Conservation (phyloP, 805 yeast species). For the Middelhovenomyces tepae region DNA sequence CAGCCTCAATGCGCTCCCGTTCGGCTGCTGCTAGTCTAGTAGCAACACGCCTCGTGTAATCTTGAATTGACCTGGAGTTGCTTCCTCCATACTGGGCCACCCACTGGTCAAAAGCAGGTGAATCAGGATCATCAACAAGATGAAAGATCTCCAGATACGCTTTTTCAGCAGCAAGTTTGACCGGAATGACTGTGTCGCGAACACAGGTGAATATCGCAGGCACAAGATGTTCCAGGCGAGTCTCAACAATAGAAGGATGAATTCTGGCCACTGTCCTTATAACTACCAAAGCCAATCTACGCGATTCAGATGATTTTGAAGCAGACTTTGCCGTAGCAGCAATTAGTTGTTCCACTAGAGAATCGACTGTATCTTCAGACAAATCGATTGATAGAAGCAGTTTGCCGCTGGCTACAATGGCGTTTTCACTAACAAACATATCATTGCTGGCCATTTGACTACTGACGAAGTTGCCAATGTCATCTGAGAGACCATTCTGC, state of each 20-base stretch:
- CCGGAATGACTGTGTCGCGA: slow-evolving; percentile 82
- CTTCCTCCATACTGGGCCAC: slow-evolving; percentile 31
- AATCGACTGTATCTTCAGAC: slow-evolving; percentile 32
- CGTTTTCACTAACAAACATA: slow-evolving; percentile 61
- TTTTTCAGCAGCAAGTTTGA: slow-evolving; percentile 90
- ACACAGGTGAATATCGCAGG: slow-evolving; percentile 75
- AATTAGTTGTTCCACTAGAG: slow-evolving; percentile 46
- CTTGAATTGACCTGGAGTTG: slow-evolving; percentile 60
- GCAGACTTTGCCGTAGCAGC: slow-evolving; percentile 41
- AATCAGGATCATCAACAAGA: slow-evolving; percentile 55
- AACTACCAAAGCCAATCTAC: slow-evolving; percentile 71
- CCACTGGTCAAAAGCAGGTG: slow-evolving; percentile 57
- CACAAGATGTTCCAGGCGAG: slow-evolving; percentile 47
- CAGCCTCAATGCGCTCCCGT: slow-evolving; percentile 78
- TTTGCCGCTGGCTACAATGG: slow-evolving; percentile 76
- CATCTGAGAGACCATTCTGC: slow-evolving; percentile 40
- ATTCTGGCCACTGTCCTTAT: slow-evolving; percentile 64
- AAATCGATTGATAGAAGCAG: slow-evolving; percentile 40
- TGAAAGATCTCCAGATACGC: slow-evolving; percentile 67
- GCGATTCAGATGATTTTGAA: slow-evolving; percentile 61
- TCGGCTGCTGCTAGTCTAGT: slow-evolving; percentile 76
- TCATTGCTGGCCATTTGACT: slow-evolving; percentile 35
- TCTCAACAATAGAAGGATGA: slow-evolving; percentile 41
- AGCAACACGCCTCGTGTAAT: slow-evolving; percentile 88
- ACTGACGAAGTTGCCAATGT: slow-evolving; percentile 42